phyloP scores from a whole-genome alignment of 2,329 filamentous ascomycete genomes.

The Aspergillus terreus region DNA sequence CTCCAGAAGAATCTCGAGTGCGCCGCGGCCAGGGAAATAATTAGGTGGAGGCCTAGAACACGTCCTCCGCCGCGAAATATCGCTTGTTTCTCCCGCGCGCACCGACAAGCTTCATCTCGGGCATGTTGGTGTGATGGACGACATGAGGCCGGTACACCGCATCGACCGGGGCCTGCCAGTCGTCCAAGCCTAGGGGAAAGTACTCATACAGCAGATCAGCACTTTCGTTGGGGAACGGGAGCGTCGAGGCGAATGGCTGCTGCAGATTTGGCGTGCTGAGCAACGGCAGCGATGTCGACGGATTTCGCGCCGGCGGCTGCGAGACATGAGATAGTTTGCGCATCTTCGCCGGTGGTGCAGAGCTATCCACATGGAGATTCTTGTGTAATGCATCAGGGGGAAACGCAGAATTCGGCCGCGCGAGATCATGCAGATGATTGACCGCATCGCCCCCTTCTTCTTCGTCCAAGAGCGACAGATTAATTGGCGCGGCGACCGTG shows the following conservation, averaged over 20 bases:
- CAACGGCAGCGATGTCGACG: conserved; percentile 30
- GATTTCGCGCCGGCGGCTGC: conserved; percentile 27
- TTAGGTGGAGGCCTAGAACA: conserved; percentile 22
- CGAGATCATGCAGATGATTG: conserved; percentile 15
- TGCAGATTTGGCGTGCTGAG: conserved; percentile 31
- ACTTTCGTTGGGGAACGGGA: conserved; percentile 56
- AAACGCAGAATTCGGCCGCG: conserved; percentile 18
- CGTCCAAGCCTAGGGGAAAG: conserved; percentile 84
- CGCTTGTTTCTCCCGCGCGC: conserved; percentile 64
- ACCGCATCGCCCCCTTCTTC: conserved; percentile 49
- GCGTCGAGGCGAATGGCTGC: conserved; percentile 55
- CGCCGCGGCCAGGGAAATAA: background rate
- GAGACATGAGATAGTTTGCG: conserved; percentile 34
- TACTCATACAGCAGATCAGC: conserved; percentile 90
- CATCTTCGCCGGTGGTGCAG: conserved; percentile 36
- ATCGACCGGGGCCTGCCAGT: conserved; percentile 87
- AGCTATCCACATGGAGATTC: conserved; percentile 23
- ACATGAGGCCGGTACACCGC: conserved; percentile 89
- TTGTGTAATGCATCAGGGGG: conserved; percentile 26
- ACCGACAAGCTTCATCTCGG: conserved; percentile 67
- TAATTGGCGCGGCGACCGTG: conserved; percentile 47
- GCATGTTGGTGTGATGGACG: conserved; percentile 77
- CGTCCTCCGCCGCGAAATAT: conserved; percentile 65
- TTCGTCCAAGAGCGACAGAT: conserved; percentile 55
- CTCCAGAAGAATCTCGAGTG: background rate